Evolutionary conservation across 495 filamentous ascomycete genomes (phyloP).

Genomic region (Friedmanniomyces endolithicus): DNA sequence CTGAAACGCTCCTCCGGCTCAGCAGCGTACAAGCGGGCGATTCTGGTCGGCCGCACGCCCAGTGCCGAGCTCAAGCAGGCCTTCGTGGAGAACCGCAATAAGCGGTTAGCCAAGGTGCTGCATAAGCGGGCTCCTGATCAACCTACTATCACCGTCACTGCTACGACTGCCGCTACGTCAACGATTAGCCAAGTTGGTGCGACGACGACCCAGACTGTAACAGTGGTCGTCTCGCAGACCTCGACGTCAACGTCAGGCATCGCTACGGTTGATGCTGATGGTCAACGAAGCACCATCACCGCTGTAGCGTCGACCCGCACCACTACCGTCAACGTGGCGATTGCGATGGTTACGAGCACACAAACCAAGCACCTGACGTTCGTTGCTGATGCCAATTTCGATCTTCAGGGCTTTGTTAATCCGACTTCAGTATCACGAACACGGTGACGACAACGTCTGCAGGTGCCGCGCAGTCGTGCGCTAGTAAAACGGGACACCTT

Average conservation of each 20-base stretch:
- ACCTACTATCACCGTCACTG: constrained; percentile 21
- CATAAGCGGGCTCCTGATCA: constrained; percentile 26
- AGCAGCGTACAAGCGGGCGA: constrained; percentile 9
- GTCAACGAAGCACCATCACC: not conserved
- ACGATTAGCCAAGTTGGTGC: constrained; percentile 2
- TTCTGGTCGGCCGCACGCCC: constrained; percentile 6
- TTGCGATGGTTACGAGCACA: not conserved
- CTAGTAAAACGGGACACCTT: not conserved
- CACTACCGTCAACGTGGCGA: not conserved
- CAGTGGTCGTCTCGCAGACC: not conserved
- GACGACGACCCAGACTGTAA: not conserved
- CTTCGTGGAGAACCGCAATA: constrained; percentile 1
- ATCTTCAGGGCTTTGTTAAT: not conserved
- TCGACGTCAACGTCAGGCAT: not conserved
- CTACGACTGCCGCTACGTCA: constrained; percentile 6
- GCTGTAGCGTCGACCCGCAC: not conserved
- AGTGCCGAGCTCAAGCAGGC: not conserved
- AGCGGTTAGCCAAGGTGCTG: constrained; percentile 1
- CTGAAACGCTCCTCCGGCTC: constrained; percentile 3
- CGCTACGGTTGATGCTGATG: not conserved
- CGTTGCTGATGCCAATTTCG: not conserved
- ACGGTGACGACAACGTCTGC: not conserved
- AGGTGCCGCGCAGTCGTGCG: not conserved
- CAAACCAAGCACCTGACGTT: not conserved
- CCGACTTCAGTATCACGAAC: not conserved